Base-by-base conservation (phyloP, 768 basidiomycete species). In the Glaciozyma martinii region DNA sequence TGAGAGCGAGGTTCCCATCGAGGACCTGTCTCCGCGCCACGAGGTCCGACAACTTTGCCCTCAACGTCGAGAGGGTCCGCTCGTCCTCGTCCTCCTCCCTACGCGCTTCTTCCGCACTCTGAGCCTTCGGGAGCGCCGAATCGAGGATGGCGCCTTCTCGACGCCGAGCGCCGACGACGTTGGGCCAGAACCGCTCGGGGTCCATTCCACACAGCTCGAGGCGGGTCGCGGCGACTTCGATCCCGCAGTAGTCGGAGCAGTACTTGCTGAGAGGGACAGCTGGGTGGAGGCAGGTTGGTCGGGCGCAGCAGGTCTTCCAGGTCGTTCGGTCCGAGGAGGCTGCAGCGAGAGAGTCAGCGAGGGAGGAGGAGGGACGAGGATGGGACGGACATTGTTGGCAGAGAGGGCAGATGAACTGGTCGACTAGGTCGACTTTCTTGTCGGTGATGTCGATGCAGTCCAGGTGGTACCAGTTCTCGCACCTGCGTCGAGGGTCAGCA, bases 401-500 rank as follows among this genome's bases (percentile, higher is more conserved):
- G 6, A 80, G 79, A 1, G 90, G 90, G 76, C 91, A 95, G 59
- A 90, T 84, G 76, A 94, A 94, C 75, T 88, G 87, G 78, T 94
- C 92, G 42, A 95, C 87, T 21, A 95, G 83, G 71, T 92, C 89
- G 43, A 90, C 83, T 70, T 86, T 84, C 10, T 84, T 79, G 66
- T 93, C 90, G 30, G 84, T 82, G 81, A 93, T 87, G 49, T 83
- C 78, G 32, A 93, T 85, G 71, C 91, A 95, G 56, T 84, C 81
- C 0, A 88, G 87, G 74, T 95, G 91, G 75, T 90, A 94, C 91
- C 91, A 95, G 66, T 92, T 88, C 72, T 93, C 91, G 76, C 91
- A 94, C 33, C 90, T 91, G 61, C 33, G 33, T 25, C 18, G n/a
- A 37, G 27, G 1, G 13, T 19, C 7, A 58, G 16, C 13, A 46